Percentiles rank a stretch among this genome's conserved stretches.
Conservation (phyloP, 140 eudicot species). For the Flaveria floridana region DNA sequence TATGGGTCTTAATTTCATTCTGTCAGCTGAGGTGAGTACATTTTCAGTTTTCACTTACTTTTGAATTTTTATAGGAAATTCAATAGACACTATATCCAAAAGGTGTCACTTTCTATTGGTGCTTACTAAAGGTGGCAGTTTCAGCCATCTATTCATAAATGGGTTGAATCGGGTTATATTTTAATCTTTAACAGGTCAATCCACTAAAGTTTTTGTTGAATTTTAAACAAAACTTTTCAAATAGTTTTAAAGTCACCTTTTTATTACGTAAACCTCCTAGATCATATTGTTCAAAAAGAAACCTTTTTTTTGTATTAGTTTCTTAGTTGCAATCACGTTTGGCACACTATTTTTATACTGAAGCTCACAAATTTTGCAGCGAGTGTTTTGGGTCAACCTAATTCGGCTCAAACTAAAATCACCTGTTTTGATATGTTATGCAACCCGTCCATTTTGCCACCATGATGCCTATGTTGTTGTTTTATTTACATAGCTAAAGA, state of each 20-base stretch:
- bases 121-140: background rate
- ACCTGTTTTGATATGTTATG: background rate
- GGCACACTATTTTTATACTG: background rate
- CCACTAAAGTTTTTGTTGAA: background rate
- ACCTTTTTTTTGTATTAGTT: background rate
- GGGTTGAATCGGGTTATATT: background rate
- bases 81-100: background rate
- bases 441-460: background rate
- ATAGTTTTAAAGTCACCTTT: background rate
- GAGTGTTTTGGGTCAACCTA: background rate
- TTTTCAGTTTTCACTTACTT: background rate
- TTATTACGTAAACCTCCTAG: background rate
- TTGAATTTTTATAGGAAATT: background rate
- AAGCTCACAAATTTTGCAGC: background rate
- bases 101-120: background rate
- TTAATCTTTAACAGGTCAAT: background rate
- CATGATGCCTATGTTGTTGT: background rate
- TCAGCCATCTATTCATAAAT: background rate
- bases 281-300: background rate
- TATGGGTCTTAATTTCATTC: slow-evolving; percentile 86
- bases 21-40: slow-evolving; percentile 82
- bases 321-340: background rate
- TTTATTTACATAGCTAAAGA: background rate
- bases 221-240: background rate
- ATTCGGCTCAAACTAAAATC: background rate